These are phyloP conservation scores for Fusarium nanum DNA, from an alignment of 2,329 filamentous ascomycete species.

Conservation along the genomic window DNA sequence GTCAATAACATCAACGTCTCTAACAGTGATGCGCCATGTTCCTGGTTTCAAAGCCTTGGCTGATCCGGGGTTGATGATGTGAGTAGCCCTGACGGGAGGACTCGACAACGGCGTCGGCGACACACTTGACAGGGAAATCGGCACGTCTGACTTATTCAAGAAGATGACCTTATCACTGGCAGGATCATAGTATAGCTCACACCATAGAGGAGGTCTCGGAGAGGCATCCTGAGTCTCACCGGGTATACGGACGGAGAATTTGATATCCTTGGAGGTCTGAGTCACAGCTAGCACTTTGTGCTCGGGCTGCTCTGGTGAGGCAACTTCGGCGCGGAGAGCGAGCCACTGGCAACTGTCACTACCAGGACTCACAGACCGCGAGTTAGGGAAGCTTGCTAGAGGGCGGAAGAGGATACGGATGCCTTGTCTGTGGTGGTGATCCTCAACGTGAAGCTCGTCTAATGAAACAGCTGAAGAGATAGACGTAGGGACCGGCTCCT, in stretches of 20 bases:
- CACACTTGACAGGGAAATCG: slow-evolving; percentile 61
- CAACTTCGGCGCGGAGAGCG: slow-evolving; percentile 65
- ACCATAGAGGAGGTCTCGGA: slow-evolving; percentile 64
- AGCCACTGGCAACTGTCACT: slow-evolving; percentile 69
- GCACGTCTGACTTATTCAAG: slow-evolving; percentile 65
- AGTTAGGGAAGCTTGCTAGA: slow-evolving; percentile 61
- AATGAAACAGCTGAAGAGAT: slow-evolving; percentile 62
- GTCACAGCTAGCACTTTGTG: slow-evolving; percentile 70
- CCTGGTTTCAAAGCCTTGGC: slow-evolving; percentile 64
- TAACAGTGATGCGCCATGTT: slow-evolving; percentile 67
- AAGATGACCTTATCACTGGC: slow-evolving; percentile 69
- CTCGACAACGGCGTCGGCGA: slow-evolving; percentile 56
- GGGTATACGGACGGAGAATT: slow-evolving; percentile 68
- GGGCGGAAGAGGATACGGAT: slow-evolving; percentile 69
- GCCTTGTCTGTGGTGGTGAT: slow-evolving; percentile 64
- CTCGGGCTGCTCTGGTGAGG: slow-evolving; percentile 63
- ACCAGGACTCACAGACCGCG: slow-evolving; percentile 67
- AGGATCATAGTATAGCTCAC: slow-evolving; percentile 70
- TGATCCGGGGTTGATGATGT: slow-evolving; percentile 58
- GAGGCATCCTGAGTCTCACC: slow-evolving; percentile 58
- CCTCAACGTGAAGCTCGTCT: slow-evolving; percentile 63
- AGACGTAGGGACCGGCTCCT: slow-evolving; percentile 54
- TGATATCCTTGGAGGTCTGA: slow-evolving; percentile 70
- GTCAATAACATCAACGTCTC: slow-evolving; percentile 63
- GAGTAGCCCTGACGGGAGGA: slow-evolving; percentile 56